A percentile compares a stretch with the other conserved stretches of the same genome.
Conservation (phyloP, 176 grass and related monocot species). For the barley (Hordeum vulgare) region DNA sequence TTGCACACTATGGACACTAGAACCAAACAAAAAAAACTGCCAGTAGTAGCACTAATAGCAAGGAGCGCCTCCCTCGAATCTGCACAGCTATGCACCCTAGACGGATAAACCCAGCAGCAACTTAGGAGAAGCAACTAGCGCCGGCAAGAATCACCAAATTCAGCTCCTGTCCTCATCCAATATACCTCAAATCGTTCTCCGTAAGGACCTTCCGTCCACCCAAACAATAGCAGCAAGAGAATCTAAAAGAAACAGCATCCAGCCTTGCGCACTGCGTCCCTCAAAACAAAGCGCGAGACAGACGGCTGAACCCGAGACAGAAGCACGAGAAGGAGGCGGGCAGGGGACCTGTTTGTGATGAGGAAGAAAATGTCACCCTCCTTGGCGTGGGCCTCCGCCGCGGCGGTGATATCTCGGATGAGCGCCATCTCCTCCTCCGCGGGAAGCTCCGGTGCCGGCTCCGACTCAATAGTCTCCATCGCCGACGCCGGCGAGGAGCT, state of each 20-base stretch:
- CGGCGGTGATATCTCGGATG: conserved; percentile 81
- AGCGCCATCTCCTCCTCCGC: conserved; percentile 70
- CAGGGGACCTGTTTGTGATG: conserved; percentile 66
- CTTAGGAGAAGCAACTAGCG: not conserved
- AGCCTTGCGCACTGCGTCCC: not conserved
- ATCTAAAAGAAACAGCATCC: not conserved
- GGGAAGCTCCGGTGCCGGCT: conserved; percentile 35
- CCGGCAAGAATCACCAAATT: not conserved
- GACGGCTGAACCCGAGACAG: conserved; percentile 2
- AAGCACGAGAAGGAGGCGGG: not conserved
- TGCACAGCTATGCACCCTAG: not conserved
- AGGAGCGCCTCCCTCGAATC: not conserved
- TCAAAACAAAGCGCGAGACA: not conserved
- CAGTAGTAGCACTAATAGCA: not conserved
- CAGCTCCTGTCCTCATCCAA: not conserved
- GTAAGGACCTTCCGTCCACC: not conserved
- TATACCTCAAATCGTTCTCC: not conserved
- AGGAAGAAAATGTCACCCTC: conserved; percentile 97
- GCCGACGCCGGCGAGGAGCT: not conserved
- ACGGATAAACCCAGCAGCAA: not conserved
- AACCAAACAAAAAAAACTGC: not conserved
- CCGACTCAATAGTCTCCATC: conserved; percentile 21
- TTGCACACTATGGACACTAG: not conserved
- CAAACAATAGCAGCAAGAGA: not conserved
- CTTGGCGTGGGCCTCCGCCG: conserved; percentile 72